Conservation (phyloP, 768 basidiomycete genomes). For the Astraeus odoratus region DNA sequence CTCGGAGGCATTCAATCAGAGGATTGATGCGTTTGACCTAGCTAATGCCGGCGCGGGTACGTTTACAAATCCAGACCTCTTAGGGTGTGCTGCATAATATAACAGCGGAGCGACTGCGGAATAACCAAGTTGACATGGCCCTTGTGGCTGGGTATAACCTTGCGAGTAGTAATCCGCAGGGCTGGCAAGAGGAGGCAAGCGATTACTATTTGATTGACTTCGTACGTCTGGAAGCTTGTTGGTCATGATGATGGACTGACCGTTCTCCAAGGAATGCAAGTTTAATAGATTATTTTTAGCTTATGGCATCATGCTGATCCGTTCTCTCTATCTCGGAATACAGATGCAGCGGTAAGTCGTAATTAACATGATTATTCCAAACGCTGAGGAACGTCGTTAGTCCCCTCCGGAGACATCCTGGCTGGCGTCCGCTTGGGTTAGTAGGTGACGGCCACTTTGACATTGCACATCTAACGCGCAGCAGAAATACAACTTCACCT, state of each 20-base stretch:
- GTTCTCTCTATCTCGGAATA: background rate
- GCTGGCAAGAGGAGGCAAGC: conserved; percentile 40
- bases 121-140: conserved; percentile 43
- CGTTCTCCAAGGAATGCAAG: conserved; percentile 23
- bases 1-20: background rate
- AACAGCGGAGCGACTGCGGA: conserved; percentile 38
- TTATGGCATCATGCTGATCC: conserved; percentile 2
- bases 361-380: background rate
- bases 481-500: conserved; percentile 60
- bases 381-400: conserved; percentile 35
- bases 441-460: conserved; percentile 6
- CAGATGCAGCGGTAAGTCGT: conserved; percentile 24
- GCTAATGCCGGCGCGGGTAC: background rate
- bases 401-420: conserved; percentile 58
- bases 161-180: conserved; percentile 37
- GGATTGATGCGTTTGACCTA: background rate
- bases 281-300: background rate
- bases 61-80: no score
- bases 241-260: conserved; percentile 3
- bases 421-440: conserved; percentile 63
- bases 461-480: conserved; percentile 2
- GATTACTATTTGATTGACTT: conserved; percentile 52
- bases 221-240: conserved; percentile 11
- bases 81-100: no score
- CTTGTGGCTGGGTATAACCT: conserved; percentile 49